phyloP scores from a whole-genome alignment of 805 yeast genomes.

The Wickerhamomyces bovis region DNA sequence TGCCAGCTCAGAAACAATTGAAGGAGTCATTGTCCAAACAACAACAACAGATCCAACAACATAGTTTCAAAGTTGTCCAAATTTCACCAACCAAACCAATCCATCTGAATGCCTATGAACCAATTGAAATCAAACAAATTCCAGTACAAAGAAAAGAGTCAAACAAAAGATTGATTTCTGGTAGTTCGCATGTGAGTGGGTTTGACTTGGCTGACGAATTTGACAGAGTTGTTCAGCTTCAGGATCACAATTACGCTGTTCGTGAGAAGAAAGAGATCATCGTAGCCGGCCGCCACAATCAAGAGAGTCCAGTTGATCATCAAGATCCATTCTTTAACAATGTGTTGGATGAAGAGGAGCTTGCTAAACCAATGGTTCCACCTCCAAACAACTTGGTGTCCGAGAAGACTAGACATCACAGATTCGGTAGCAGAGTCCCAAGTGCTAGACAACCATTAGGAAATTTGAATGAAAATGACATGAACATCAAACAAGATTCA shows the following conservation, averaged over 20 bases:
- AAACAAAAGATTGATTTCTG: slow-evolving; percentile 10
- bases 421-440: slow-evolving; percentile 1
- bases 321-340: background rate
- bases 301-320: background rate
- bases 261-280: slow-evolving; percentile 12
- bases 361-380: slow-evolving; percentile 11
- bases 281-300: slow-evolving; percentile 3
- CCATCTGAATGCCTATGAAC: slow-evolving; percentile 1
- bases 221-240: slow-evolving; percentile 16
- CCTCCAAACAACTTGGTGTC: slow-evolving; percentile 7
- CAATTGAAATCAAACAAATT: background rate
- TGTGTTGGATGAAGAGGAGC: slow-evolving; percentile 6
- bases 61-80: slow-evolving; percentile 2
- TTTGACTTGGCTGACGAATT: slow-evolving; percentile 18
- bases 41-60: background rate
- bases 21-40: background rate
- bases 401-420: slow-evolving; percentile 9
- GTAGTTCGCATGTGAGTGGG: slow-evolving; percentile 10
- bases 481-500: slow-evolving; percentile 8
- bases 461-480: slow-evolving; percentile 7
- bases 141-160: background rate
- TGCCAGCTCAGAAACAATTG: background rate
- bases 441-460: slow-evolving; percentile 18
- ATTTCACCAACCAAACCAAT: background rate
- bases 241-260: slow-evolving; percentile 13